Evolutionary conservation across 345 rosid genomes (phyloP).

Genomic region (thale cress (Arabidopsis thaliana)): TAIR10.1 NC_003070.9:3421501-3422000

Average conservation of each 20-base stretch:
- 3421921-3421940: neutral
- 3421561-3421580: neutral
- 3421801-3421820: neutral
- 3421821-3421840: neutral
- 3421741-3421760: neutral
- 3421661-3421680: neutral
- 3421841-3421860: neutral
- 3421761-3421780: neutral
- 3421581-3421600: neutral
- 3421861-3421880: neutral
- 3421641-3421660: neutral
- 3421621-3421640: neutral
- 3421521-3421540: too few species aligned
- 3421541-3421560: neutral
- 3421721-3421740: neutral
- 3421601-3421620: too few species aligned
- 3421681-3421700: neutral
- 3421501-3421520: too few species aligned
- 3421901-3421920: conserved; percentile 10
- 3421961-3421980: neutral
- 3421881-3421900: neutral
- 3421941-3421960: neutral
- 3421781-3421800: neutral
- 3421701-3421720: neutral
- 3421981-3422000: neutral